phyloP scores from a whole-genome alignment of 306 rosid genomes.

The Vachellia collinsii region DNA sequence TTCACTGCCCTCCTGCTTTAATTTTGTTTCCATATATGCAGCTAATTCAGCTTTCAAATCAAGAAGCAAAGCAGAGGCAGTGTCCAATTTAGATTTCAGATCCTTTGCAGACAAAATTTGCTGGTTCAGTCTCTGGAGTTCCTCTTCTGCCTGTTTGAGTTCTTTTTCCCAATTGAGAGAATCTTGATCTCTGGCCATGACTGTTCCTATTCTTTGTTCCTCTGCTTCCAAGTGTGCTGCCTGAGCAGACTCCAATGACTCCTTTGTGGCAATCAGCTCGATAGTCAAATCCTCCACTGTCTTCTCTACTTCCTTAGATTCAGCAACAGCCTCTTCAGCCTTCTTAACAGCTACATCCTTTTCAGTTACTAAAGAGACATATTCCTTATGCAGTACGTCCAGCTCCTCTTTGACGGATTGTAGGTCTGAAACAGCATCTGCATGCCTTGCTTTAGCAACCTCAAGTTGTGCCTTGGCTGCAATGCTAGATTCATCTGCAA shows the following conservation, averaged over 20 bases:
- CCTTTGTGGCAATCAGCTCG: conserved; percentile 87
- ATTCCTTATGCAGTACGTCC: conserved; percentile 67
- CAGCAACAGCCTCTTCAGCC: conserved; percentile 87
- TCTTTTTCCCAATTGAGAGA: conserved; percentile 93
- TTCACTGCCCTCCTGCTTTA: conserved; percentile 58
- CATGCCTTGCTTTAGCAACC: conserved; percentile 90
- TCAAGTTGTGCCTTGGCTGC: conserved; percentile 99
- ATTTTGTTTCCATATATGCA: conserved; percentile 85
- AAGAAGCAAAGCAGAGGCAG: conserved; percentile 77
- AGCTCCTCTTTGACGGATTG: conserved; percentile 82
- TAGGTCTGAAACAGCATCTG: conserved; percentile 80
- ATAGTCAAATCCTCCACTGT: conserved; percentile 88
- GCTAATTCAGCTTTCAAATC: conserved; percentile 87
- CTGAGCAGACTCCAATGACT: conserved; percentile 85
- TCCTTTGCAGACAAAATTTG: conserved; percentile 79
- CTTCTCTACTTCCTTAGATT: conserved; percentile 89
- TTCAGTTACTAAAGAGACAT: conserved; percentile 72
- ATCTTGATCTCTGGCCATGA: conserved; percentile 97
- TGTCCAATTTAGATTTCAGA: conserved; percentile 81
- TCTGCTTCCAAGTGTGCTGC: conserved; percentile 95
- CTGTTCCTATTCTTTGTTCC: conserved; percentile 92
- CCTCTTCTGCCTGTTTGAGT: conserved; percentile 85
- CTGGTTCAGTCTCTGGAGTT: conserved; percentile 73
- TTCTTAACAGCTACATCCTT: conserved; percentile 70
- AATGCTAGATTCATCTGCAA: conserved; percentile 93